A percentile compares a stretch with the other conserved stretches of the same genome.
Conservation (phyloP, 306 rosid species). For the Hippophae rhamnoides region DNA sequence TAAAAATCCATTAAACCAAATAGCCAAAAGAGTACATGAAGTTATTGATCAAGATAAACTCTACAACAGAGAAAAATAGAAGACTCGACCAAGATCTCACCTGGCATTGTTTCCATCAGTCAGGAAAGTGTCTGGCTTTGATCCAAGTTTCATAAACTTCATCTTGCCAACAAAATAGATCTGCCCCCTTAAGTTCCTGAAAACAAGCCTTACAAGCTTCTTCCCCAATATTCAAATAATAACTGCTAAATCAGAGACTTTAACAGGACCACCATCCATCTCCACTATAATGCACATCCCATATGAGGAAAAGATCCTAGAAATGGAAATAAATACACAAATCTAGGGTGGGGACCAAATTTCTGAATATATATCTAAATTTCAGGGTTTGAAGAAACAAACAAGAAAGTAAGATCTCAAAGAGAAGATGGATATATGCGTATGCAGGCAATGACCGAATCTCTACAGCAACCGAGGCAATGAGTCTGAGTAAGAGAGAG, state of each 20-base stretch:
- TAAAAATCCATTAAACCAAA: constrained; percentile 2
- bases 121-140: constrained; percentile 87
- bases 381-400: constrained; percentile 37
- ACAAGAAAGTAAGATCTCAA: constrained; percentile 32
- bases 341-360: constrained; percentile 34
- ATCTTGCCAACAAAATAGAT: constrained; percentile 46
- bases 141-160: constrained; percentile 99
- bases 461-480: constrained; percentile 65
- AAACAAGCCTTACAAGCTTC: constrained; percentile 21
- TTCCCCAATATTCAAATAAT: constrained; percentile 30
- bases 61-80: constrained; percentile 15
- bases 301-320: constrained; percentile 13
- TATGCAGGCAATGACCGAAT: constrained; percentile 37
- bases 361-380: constrained; percentile 32
- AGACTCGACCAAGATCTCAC: constrained; percentile 42
- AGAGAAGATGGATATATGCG: constrained; percentile 30
- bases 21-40: background rate
- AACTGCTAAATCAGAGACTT: constrained; percentile 26
- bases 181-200: constrained; percentile 22
- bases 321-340: constrained; percentile 24
- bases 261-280: constrained; percentile 25
- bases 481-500: constrained; percentile 54
- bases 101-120: constrained; percentile 66
- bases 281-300: constrained; percentile 11
- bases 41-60: background rate